Base-by-base conservation (phyloP, 2,329 filamentous ascomycete genomes). In the Xylaria sp. region DNA sequence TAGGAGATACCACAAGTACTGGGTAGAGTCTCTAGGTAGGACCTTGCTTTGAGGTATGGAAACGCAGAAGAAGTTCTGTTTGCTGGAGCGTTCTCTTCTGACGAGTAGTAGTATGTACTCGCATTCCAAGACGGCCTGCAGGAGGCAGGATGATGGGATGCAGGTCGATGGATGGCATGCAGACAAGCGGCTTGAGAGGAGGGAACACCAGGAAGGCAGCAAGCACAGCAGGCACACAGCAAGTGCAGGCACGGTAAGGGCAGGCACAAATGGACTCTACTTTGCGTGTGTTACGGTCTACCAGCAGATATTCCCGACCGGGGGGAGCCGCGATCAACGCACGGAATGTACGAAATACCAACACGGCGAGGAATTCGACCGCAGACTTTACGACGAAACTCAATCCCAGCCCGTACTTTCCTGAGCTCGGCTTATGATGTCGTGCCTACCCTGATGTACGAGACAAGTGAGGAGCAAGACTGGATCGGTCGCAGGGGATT, bases 311-410 rank as follows among this genome's bases (percentile, higher is more conserved):
- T 5, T 23, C 52, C 48, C 39, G 7, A n/a, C 10, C 10, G 23
- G 42, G 39, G 54, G 59, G 51, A 54, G 51, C 50, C 23, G 50
- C 57, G 37, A 54, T 39, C n/a, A n/a, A 19, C 34, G 16, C 9
- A 55, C 49, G 54, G 35, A 47, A 49, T n/a, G n/a, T 9, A 39
- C 9, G 3, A 16, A 13, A 34, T 4, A 55, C 9, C 30, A 42
- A n/a, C 46, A 39, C 35, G n/a, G 47, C 5, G 18, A 46, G 48
- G 34, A 19, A 46, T 8, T 10, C 44, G 37, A n/a, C 23, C 23
- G 4, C 23, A 30, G 23, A 30, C 23, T 30, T 30, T 30, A 30
- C 23, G 23, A 30, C 23, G 23, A 30, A 30, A 30, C 23, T 30
- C 23, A 30, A 30, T 30, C 23, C 23, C 23, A 30, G 23, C 23